phyloP scores from a whole-genome alignment of 2,329 filamentous ascomycete species.

The Juglanconis oblonga region DNA sequence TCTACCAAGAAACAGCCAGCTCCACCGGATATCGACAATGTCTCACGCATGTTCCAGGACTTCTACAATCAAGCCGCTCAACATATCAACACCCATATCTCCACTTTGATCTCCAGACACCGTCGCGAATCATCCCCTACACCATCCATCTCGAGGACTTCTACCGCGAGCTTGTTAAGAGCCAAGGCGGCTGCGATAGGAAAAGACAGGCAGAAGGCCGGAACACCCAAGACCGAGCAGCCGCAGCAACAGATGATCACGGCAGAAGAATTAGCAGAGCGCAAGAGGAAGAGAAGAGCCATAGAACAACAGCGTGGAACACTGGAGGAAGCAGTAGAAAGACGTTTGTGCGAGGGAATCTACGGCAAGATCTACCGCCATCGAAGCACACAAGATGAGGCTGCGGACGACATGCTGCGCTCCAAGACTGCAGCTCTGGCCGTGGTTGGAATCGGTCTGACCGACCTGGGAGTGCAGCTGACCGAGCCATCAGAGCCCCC shows the following conservation, averaged over 20 bases:
- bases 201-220: slow-evolving; percentile 48
- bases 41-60: slow-evolving; percentile 88
- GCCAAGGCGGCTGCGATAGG: slow-evolving; percentile 54
- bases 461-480: slow-evolving; percentile 78
- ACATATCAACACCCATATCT: slow-evolving; percentile 85
- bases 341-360: slow-evolving; percentile 77
- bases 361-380: slow-evolving; percentile 91
- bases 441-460: slow-evolving; percentile 86
- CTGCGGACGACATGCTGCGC: slow-evolving; percentile 87
- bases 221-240: slow-evolving; percentile 37
- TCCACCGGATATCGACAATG: slow-evolving; percentile 77
- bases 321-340: slow-evolving; percentile 89
- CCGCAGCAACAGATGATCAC: slow-evolving; percentile 84
- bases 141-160: slow-evolving; percentile 50
- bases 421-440: slow-evolving; percentile 89
- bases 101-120: slow-evolving; percentile 70
- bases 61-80: slow-evolving; percentile 81
- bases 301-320: slow-evolving; percentile 74
- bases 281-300: slow-evolving; percentile 72
- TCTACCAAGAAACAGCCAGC: slow-evolving; percentile 81
- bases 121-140: slow-evolving; percentile 63
- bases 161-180: slow-evolving; percentile 54
- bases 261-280: slow-evolving; percentile 74
- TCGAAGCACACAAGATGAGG: slow-evolving; percentile 87
- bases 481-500: slow-evolving; percentile 54